phyloP scores from a whole-genome alignment of 2,329 filamentous ascomycete genomes.

The Cladophialophora exuberans region DNA sequence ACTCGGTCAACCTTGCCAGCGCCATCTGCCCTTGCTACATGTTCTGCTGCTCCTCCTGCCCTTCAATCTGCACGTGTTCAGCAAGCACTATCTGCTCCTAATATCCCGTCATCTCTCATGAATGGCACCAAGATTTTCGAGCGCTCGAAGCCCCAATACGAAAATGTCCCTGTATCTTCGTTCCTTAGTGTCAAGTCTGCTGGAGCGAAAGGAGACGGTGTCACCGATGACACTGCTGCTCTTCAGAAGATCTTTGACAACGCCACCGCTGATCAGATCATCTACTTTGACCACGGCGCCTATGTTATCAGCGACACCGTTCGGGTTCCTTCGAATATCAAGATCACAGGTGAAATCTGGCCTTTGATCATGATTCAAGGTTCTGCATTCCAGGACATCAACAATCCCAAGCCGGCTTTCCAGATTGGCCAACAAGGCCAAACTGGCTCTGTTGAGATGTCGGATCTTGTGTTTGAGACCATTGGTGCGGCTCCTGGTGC shows the following conservation, averaged over 20 bases:
- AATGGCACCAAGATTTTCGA: slow-evolving; percentile 70
- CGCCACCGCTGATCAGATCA: slow-evolving; percentile 61
- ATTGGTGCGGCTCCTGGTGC: slow-evolving; percentile 82
- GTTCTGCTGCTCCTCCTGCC: slow-evolving; percentile 22
- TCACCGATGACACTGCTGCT: slow-evolving; percentile 81
- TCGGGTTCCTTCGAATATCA: slow-evolving; percentile 71
- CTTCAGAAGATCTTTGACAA: slow-evolving; percentile 78
- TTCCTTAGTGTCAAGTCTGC: slow-evolving; percentile 83
- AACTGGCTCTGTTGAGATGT: slow-evolving; percentile 80
- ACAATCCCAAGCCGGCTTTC: slow-evolving; percentile 80
- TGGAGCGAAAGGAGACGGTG: slow-evolving; percentile 86
- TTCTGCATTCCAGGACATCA: slow-evolving; percentile 70
- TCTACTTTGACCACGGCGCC: slow-evolving; percentile 67
- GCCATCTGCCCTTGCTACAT: slow-evolving; percentile 10
- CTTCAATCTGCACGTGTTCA: slow-evolving; percentile 24
- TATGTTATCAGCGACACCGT: slow-evolving; percentile 65
- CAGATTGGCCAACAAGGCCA: slow-evolving; percentile 80
- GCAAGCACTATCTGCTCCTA: slow-evolving; percentile 18
- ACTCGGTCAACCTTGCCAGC: not conserved
- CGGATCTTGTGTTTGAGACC: slow-evolving; percentile 83
- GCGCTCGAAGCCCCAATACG: slow-evolving; percentile 87
- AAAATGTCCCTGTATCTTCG: slow-evolving; percentile 63
- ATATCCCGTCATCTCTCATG: slow-evolving; percentile 55
- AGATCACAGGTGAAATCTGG: slow-evolving; percentile 91
- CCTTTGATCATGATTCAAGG: slow-evolving; percentile 85